Percentiles rank a stretch among this genome's conserved stretches.
Conservation (phyloP, 345 rosid genomes). For the Camelina hispida region DNA sequence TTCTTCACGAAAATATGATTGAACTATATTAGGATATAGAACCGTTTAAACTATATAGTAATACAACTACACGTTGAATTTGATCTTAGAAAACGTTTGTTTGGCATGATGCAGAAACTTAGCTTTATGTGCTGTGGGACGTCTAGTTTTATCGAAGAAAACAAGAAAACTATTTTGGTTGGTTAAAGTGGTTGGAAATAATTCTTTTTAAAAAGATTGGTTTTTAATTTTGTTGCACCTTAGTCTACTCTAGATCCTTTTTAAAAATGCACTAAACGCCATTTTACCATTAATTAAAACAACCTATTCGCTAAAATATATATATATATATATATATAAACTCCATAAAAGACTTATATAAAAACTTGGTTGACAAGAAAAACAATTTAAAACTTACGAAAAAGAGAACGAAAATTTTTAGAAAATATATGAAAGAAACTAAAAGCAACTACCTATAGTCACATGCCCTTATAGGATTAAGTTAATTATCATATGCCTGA, state of each 20-base stretch:
- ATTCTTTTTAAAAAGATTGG: too few species aligned
- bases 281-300: not conserved
- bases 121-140: not conserved
- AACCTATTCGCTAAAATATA: not conserved
- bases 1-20: not conserved
- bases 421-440: conserved; percentile 11
- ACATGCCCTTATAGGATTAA: conserved; percentile 37
- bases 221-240: not conserved
- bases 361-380: conserved; percentile 28
- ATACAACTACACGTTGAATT: not conserved
- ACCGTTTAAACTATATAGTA: not conserved
- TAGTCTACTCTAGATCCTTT: not conserved
- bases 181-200: not conserved
- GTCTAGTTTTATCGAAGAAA: not conserved
- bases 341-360: not conserved
- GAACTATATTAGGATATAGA: not conserved
- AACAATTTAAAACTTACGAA: conserved; percentile 9
- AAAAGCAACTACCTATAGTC: conserved; percentile 34
- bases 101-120: not conserved
- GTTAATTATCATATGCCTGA: conserved; percentile 28
- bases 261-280: not conserved
- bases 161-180: not conserved
- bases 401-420: not conserved
- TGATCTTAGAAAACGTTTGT: not conserved
- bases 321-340: too few species aligned